A percentile compares a stretch with the other conserved stretches of the same genome.
Conservation (phyloP, 2,329 filamentous ascomycete species). For the Exophiala xenobiotica region DNA sequence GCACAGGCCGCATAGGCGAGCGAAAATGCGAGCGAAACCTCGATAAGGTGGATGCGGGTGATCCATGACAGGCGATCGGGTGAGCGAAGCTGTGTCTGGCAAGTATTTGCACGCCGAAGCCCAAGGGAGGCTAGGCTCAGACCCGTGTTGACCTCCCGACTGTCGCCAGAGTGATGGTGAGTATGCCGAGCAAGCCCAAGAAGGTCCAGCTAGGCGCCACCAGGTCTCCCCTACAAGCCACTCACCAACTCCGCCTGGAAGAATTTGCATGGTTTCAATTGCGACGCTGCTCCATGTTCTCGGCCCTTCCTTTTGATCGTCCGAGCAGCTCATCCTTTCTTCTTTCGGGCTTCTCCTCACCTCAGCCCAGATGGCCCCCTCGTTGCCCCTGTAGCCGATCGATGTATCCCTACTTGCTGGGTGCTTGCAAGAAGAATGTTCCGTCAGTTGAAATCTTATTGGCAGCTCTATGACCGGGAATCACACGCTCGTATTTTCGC, state of each 20-base stretch:
- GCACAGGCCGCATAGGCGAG: conserved; percentile 10
- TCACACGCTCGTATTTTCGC: conserved; percentile 4
- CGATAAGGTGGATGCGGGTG: conserved; percentile 12
- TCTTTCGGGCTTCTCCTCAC: neutral
- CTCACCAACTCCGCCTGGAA: neutral
- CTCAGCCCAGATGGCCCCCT: conserved; percentile 3
- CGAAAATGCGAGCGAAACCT: conserved; percentile 19
- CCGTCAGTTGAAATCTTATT: no score
- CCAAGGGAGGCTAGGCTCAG: neutral
- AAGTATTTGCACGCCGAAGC: conserved; percentile 1
- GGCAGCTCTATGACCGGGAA: neutral
- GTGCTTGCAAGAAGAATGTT: conserved; percentile 3
- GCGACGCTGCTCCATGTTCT: conserved; percentile 22
- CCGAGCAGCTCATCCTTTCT: conserved; percentile 4
- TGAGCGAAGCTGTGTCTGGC: conserved; percentile 13
- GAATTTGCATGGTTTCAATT: conserved; percentile 9
- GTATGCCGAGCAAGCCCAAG: conserved; percentile 11
- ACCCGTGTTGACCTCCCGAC: conserved; percentile 2
- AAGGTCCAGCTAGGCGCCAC: conserved; percentile 2
- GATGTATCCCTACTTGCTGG: neutral
- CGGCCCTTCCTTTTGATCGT: conserved; percentile 21
- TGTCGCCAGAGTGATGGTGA: conserved; percentile 13
- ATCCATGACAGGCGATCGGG: conserved; percentile 15
- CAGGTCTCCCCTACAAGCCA: neutral
- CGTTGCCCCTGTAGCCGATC: neutral